Evolutionary conservation across 2,329 filamentous ascomycete genomes (phyloP).

Genomic region (Colletotrichum graminicola): DNA sequence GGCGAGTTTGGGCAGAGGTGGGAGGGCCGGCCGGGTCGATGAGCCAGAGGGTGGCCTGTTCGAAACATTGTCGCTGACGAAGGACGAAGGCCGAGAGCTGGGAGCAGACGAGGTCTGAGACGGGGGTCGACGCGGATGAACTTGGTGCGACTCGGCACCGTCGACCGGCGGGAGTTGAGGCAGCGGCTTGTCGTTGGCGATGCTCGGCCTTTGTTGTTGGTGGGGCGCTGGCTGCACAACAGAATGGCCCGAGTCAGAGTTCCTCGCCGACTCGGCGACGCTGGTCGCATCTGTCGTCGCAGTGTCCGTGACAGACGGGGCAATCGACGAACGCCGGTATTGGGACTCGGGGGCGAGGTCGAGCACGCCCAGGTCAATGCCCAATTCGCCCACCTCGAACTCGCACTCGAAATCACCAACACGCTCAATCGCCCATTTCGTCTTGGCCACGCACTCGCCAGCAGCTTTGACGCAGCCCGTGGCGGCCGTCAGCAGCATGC

Average conservation of each 20-base stretch:
- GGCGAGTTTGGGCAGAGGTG: slow-evolving; percentile 69
- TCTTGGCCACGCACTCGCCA: slow-evolving; percentile 90
- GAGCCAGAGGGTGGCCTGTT: slow-evolving; percentile 61
- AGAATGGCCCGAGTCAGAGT: slow-evolving; percentile 47
- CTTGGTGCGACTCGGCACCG: slow-evolving; percentile 43
- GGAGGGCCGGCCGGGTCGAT: slow-evolving; percentile 62
- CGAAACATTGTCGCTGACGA: slow-evolving; percentile 56
- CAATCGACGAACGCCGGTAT: slow-evolving; percentile 46
- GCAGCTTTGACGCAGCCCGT: slow-evolving; percentile 91
- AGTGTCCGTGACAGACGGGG: slow-evolving; percentile 50
- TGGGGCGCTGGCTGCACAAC: slow-evolving; percentile 47
- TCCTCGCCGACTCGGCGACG: slow-evolving; percentile 55
- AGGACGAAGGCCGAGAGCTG: slow-evolving; percentile 59
- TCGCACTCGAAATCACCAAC: slow-evolving; percentile 94
- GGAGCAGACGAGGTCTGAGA: slow-evolving; percentile 49
- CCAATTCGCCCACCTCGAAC: slow-evolving; percentile 68
- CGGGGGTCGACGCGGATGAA: slow-evolving; percentile 40
- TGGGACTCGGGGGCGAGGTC: slow-evolving; percentile 55
- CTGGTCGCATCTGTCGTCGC: slow-evolving; percentile 53
- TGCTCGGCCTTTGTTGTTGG: slow-evolving; percentile 54
- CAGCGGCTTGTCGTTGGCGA: slow-evolving; percentile 72
- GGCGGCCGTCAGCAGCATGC: slow-evolving; percentile 79
- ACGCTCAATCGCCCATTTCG: slow-evolving; percentile 85
- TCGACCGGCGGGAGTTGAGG: slow-evolving; percentile 73
- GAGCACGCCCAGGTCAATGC: slow-evolving; percentile 67